These are phyloP conservation scores for Aspergillus latus DNA, from an alignment of 2,329 filamentous ascomycete species.

Conservation along the genomic window DNA sequence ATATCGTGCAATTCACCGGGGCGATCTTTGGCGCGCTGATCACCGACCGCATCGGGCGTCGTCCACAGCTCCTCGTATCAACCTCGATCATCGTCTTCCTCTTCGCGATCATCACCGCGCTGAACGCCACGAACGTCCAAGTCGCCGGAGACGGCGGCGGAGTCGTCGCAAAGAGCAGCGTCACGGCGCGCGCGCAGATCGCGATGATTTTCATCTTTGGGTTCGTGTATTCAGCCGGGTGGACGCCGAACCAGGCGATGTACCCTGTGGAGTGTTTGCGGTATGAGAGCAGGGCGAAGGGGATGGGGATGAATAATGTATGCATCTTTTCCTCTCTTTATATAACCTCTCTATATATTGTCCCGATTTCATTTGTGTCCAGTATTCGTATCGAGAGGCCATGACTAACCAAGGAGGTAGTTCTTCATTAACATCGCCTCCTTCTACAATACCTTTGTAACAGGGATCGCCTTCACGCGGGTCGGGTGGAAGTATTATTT, in stretches of 20 bases:
- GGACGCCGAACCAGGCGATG: conserved; percentile 50
- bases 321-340: background rate
- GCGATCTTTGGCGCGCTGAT: conserved; percentile 48
- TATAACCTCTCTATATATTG: background rate
- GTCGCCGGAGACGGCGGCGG: conserved; percentile 28
- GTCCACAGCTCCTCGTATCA: conserved; percentile 53
- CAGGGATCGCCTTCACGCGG: conserved; percentile 47
- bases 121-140: conserved; percentile 48
- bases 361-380: background rate
- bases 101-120: conserved; percentile 52
- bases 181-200: conserved; percentile 50
- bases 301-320: conserved; percentile 53
- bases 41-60: conserved; percentile 49
- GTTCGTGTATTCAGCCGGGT: conserved; percentile 53
- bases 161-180: conserved; percentile 31
- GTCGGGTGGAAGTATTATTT: conserved; percentile 60
- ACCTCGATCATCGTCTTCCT: conserved; percentile 45
- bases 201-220: conserved; percentile 60
- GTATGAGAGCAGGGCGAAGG: conserved; percentile 58
- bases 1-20: conserved; percentile 45
- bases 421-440: conserved; percentile 50
- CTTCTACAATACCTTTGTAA: conserved; percentile 52
- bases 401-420: conserved; percentile 1
- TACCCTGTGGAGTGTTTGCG: conserved; percentile 58
- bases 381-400: too few species aligned